Evolutionary conservation across 805 yeast species (phyloP).

Genomic region (Myxozyma sirexii): DNA sequence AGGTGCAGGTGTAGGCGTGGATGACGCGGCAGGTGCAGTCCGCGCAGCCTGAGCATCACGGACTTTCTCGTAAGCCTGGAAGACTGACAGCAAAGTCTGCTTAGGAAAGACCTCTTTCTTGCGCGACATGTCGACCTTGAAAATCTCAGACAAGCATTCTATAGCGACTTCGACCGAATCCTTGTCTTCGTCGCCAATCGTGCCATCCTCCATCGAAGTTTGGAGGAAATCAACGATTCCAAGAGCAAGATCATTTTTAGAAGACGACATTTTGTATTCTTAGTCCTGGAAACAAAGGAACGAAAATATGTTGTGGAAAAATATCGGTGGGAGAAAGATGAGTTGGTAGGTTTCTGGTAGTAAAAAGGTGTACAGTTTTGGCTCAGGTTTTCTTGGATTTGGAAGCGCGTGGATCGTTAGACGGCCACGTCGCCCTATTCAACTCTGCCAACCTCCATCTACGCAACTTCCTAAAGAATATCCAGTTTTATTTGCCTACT

Average conservation of each 20-base stretch:
- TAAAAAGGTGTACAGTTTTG: not conserved
- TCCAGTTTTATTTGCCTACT: too few relatives aligned
- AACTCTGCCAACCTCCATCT: not conserved
- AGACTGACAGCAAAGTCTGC: slow-evolving; percentile 52
- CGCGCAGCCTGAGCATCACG: slow-evolving; percentile 27
- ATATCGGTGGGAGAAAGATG: too few relatives aligned
- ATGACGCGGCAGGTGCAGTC: slow-evolving; percentile 32
- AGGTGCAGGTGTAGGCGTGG: slow-evolving; percentile 37
- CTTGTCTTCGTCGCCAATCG: slow-evolving; percentile 72
- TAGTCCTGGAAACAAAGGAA: not conserved
- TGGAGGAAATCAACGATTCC: slow-evolving; percentile 75
- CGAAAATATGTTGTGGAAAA: not conserved
- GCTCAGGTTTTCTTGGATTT: not conserved
- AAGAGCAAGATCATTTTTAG: slow-evolving; percentile 50
- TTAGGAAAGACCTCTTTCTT: slow-evolving; percentile 39
- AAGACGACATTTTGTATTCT: slow-evolving; percentile 11
- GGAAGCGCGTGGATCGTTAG: slow-evolving; percentile 16
- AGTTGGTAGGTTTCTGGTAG: too few relatives aligned
- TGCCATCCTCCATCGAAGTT: slow-evolving; percentile 59
- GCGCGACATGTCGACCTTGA: slow-evolving; percentile 58
- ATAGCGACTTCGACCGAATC: slow-evolving; percentile 91
- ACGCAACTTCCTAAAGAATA: too few relatives aligned
- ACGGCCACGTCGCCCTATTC: not conserved
- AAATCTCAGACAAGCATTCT: slow-evolving; percentile 81
- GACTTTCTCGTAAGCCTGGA: slow-evolving; percentile 51